phyloP scores from a whole-genome alignment of 208 protist genomes.

The Leishmania tropica region DNA sequence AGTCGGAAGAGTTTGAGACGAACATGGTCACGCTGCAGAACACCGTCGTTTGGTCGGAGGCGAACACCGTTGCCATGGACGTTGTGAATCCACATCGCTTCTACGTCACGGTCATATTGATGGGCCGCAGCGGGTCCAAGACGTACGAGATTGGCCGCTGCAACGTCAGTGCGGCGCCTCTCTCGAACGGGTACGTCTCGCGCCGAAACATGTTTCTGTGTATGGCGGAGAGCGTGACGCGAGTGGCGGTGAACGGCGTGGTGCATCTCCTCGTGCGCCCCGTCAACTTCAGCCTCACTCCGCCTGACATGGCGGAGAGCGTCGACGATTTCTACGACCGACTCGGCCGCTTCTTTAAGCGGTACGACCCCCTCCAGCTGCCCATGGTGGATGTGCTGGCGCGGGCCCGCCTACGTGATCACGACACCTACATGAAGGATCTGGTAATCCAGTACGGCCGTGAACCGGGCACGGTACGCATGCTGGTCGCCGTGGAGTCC shows the following conservation, averaged over 20 bases:
- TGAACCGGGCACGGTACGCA: conserved; percentile 68
- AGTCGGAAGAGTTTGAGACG: conserved; percentile 58
- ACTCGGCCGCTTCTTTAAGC: conserved; percentile 70
- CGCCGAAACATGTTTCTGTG: conserved; percentile 73
- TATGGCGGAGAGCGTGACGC: conserved; percentile 32
- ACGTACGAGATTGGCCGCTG: conserved; percentile 70
- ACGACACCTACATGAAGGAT: conserved; percentile 76
- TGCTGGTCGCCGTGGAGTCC: conserved; percentile 52
- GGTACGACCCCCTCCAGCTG: conserved; percentile 72
- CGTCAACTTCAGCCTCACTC: conserved; percentile 55
- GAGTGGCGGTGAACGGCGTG: conserved; percentile 44
- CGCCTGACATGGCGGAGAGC: conserved; percentile 33
- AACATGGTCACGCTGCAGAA: conserved; percentile 28
- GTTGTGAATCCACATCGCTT: conserved; percentile 56
- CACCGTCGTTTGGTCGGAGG: conserved; percentile 57
- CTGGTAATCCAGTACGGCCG: conserved; percentile 71
- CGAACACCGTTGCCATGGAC: conserved; percentile 45
- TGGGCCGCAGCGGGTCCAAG: conserved; percentile 35
- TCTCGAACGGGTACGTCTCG: conserved; percentile 54
- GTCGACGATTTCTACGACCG: conserved; percentile 76
- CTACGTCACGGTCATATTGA: conserved; percentile 65
- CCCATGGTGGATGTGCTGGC: conserved; percentile 64
- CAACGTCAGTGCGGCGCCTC: conserved; percentile 46
- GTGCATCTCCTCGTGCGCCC: conserved; percentile 66
- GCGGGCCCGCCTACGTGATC: conserved; percentile 34